phyloP scores from a whole-genome alignment of 2,329 filamentous ascomycete genomes.

The Biscogniauxia mediterranea region DNA sequence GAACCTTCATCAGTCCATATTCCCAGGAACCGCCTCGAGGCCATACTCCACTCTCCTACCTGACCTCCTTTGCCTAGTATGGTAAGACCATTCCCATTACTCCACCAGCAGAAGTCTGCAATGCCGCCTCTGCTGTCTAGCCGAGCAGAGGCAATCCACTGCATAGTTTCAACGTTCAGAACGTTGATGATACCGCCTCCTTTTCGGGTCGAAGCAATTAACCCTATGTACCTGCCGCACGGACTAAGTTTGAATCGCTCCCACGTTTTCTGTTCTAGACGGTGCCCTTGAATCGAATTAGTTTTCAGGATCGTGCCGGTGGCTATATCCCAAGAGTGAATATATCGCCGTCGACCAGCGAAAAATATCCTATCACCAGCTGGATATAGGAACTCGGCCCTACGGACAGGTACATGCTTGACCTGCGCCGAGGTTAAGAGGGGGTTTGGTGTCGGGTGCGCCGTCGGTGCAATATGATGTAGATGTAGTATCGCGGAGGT shows the following conservation, averaged over 20 bases:
- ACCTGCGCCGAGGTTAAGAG: constrained; percentile 88
- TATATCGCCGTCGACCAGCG: constrained; percentile 83
- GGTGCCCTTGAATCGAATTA: constrained; percentile 69
- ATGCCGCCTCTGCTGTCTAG: constrained; percentile 81
- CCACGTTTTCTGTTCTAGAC: constrained; percentile 84
- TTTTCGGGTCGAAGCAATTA: constrained; percentile 77
- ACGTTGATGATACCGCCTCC: constrained; percentile 88
- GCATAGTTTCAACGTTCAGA: constrained; percentile 73
- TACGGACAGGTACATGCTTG: constrained; percentile 77
- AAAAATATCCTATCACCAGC: constrained; percentile 80
- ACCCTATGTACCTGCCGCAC: constrained; percentile 79
- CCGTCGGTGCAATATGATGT: constrained; percentile 80
- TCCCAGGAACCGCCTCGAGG: constrained; percentile 66
- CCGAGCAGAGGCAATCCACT: constrained; percentile 83
- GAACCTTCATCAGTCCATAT: constrained; percentile 90
- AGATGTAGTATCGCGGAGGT: constrained; percentile 82
- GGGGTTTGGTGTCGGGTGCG: constrained; percentile 77
- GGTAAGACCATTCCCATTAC: constrained; percentile 74
- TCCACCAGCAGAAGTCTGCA: constrained; percentile 92
- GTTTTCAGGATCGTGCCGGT: constrained; percentile 82
- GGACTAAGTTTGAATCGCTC: constrained; percentile 87
- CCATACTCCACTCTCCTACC: constrained; percentile 83
- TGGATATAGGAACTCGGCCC: constrained; percentile 75
- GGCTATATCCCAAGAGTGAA: constrained; percentile 89
- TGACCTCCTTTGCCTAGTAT: constrained; percentile 85